A percentile compares a stretch with the other conserved stretches of the same genome.
Conservation (phyloP, 768 basidiomycete species). For the Agaricus bisporus region DNA sequence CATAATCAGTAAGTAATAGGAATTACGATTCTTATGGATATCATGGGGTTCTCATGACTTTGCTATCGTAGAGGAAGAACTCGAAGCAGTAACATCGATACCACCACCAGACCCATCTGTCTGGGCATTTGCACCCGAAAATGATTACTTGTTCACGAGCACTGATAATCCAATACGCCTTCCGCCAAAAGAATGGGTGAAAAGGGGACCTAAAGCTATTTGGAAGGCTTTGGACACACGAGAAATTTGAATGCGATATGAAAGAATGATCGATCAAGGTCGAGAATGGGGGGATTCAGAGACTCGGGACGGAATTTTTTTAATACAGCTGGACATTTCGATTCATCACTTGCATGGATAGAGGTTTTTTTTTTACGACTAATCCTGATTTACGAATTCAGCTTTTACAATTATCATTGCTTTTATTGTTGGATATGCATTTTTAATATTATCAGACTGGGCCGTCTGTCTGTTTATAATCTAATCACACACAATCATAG, state of each 20-base stretch:
- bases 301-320: too few relatives aligned
- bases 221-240: conserved; percentile 11
- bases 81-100: conserved; percentile 56
- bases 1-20: conserved; percentile 46
- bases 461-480: too few relatives aligned
- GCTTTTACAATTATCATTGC: too few relatives aligned
- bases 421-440: too few relatives aligned
- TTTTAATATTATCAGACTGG: too few relatives aligned
- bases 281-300: too few relatives aligned
- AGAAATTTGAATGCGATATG: background rate
- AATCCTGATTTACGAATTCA: too few relatives aligned
- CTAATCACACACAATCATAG: too few relatives aligned
- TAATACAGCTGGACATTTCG: too few relatives aligned
- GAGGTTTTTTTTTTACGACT: too few relatives aligned
- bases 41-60: background rate
- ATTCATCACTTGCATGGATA: too few relatives aligned
- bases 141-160: conserved; percentile 47
- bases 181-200: conserved; percentile 51
- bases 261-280: too few relatives aligned
- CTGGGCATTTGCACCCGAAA: conserved; percentile 56
- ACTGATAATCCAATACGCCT: conserved; percentile 31
- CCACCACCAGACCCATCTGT: conserved; percentile 47
- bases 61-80: conserved; percentile 37
- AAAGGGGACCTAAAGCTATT: conserved; percentile 39
- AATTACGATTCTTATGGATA: background rate